These are phyloP conservation scores for Candida oleophila DNA, from an alignment of 805 yeast species.

Conservation along the genomic window DNA sequence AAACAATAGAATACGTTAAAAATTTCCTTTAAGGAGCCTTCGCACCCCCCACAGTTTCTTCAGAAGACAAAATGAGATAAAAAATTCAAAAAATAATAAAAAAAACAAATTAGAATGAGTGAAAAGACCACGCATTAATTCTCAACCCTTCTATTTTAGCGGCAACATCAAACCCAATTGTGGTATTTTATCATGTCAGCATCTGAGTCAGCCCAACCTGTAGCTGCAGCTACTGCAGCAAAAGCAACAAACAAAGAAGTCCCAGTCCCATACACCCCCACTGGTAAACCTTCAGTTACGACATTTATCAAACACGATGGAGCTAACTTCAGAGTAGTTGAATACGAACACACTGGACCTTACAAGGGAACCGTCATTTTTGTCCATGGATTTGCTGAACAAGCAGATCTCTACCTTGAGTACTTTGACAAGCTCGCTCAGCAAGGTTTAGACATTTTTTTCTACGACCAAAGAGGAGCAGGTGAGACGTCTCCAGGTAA, in stretches of 20 bases:
- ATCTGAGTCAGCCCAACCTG: neutral
- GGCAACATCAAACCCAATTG: neutral
- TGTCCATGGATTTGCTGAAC: slow-evolving; percentile 75
- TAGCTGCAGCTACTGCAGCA: neutral
- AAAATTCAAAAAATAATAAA: no score
- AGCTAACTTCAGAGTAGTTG: slow-evolving; percentile 39
- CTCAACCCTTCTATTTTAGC: no score
- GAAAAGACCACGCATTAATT: no score
- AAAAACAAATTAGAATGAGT: no score
- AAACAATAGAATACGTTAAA: no score
- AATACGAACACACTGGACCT: slow-evolving; percentile 28
- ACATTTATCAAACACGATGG: slow-evolving; percentile 33
- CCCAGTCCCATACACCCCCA: slow-evolving; percentile 35
- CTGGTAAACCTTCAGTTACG: slow-evolving; percentile 22
- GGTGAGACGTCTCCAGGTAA: slow-evolving; percentile 62
- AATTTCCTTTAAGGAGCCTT: no score
- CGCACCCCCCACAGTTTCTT: no score
- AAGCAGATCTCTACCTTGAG: slow-evolving; percentile 46
- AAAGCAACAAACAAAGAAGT: neutral
- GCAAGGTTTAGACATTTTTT: slow-evolving; percentile 62
- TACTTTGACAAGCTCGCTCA: slow-evolving; percentile 51
- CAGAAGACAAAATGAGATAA: no score
- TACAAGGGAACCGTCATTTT: slow-evolving; percentile 55
- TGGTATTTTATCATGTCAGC: neutral
- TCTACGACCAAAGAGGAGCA: slow-evolving; percentile 76